Base-by-base conservation (phyloP, 2,329 filamentous ascomycete genomes). In the Phaeophleospora eucalypticola region DNA sequence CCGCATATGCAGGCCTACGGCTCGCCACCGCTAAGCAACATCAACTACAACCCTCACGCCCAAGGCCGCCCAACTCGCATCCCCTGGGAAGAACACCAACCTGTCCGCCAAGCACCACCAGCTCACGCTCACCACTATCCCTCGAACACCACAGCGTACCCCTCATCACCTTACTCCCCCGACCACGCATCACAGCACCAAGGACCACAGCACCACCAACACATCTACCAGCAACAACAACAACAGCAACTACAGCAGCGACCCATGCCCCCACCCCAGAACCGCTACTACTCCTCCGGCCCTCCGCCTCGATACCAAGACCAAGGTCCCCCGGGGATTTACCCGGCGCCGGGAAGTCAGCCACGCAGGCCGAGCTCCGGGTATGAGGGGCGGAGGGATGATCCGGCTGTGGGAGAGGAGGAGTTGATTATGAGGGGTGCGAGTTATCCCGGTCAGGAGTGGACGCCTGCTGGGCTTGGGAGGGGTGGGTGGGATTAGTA, bases 371-470 rank as follows among this genome's bases (percentile, higher is more conserved):
- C 51, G 4, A 40, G 46, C 1, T 57, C 51, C 4, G 56, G 56
- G 3, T 63, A 59, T 37, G 50, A 49, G 40, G 60, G 58, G 3
- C 41, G 60, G 17, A 48, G 58, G 40, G 57, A 63, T 36, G 60
- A 61, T 48, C 47, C 52, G 14, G 53, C 54, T n/a, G 54, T 60
- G 2, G 53, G 56, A 8, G 60, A 62, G 32, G 52, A 58, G 21
- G 57, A 58, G 19, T 39, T 60, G 35, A 48, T 57, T 48, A 86
- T 87, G 83, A 77, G 72, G 39, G 82, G 82, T 4, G 83, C 81
- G 10, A 82, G 78, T 60, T 87, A 86, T 64, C 83, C 83, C 0
- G 83, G 83, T 0, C 81, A 85, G 67, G 83, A 86, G 63, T 87
- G 83, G 82, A 79, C 27, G 40, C 40, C 40, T 3, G 14, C 27